Evolutionary conservation across 306 rosid species (phyloP).

Genomic region (Cercis canadensis): DNA sequence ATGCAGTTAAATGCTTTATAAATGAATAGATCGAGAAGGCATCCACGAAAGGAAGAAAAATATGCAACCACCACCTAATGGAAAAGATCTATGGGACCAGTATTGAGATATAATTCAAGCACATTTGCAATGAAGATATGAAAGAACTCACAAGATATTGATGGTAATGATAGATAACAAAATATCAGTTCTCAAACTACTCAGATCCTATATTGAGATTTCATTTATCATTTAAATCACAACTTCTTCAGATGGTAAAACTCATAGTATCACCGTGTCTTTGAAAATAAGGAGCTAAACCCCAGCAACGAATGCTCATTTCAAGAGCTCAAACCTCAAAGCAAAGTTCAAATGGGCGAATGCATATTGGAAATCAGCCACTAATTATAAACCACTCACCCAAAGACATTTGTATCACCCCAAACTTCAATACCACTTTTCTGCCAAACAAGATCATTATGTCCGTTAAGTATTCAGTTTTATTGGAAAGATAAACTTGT

Average conservation of each 20-base stretch:
- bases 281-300: slow-evolving; percentile 13
- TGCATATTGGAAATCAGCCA: neutral
- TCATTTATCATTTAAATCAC: too few species aligned
- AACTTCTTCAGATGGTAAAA: slow-evolving; percentile 26
- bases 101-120: neutral
- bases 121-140: neutral
- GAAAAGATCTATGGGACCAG: slow-evolving; percentile 19
- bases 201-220: too few species aligned
- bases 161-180: neutral
- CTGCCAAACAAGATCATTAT: too few species aligned
- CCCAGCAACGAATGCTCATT: slow-evolving; percentile 5
- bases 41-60: neutral
- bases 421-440: too few species aligned
- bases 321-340: slow-evolving; percentile 1
- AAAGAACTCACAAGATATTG: neutral
- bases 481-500: neutral
- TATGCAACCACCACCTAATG: slow-evolving; percentile 1
- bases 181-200: neutral
- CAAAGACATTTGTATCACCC: too few species aligned
- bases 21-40: neutral
- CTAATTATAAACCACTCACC: too few species aligned
- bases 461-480: too few species aligned
- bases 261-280: neutral
- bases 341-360: slow-evolving; percentile 7
- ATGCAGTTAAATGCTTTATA: neutral